Base-by-base conservation (phyloP, 768 basidiomycete genomes). In the Tricholoma flavovirens region DNA sequence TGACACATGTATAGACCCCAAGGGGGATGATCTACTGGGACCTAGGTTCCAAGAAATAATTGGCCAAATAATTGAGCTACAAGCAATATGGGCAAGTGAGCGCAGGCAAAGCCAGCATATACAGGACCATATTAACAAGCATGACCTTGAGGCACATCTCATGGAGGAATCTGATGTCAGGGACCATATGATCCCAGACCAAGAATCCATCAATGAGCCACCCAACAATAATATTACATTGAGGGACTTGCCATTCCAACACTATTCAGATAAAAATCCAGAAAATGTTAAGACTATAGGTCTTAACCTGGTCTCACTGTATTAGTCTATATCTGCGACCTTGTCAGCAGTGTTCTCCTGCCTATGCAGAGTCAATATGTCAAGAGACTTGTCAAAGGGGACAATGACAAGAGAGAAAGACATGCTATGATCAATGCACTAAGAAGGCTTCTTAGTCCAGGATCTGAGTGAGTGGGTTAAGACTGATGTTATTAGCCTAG, bases 21-120 rank as follows among this genome's bases (percentile, higher is more conserved):
- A 51, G 9, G 56, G 55, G 0, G 63, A 69, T 1, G 59, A 66
- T 24, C 42, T 69, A 11, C 60, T 62, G 2, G 14, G 3, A 2
- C 22, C 53, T 1, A 26, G 60, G 21, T 24, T 24, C 15, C n/a
- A 42, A 0, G 65, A 69, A 45, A 12, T 66, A 1, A 8, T 46
- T 7, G 29, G 56, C 15, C 40, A 42, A 17, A 8, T 6, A 17
- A 19, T 42, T 10, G 9, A 42, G 19, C n/a, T 42, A 42, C 9
- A 9, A 3, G 15, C 40, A 3, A 42, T 42, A 42, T 5, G 9
- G 19, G 40, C 40, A 42, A 42, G 40, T 42, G 40, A 42, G 40
- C 40, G 19, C 17, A 42, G 40, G 5, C 17, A 42, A 6, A 42
- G 40, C 7, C 40, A 42, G 17, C 40, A 6, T 17, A 42, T 42